Base-by-base conservation (phyloP, 148 eudicot genomes). In the Chenopodium formosanum region DNA sequence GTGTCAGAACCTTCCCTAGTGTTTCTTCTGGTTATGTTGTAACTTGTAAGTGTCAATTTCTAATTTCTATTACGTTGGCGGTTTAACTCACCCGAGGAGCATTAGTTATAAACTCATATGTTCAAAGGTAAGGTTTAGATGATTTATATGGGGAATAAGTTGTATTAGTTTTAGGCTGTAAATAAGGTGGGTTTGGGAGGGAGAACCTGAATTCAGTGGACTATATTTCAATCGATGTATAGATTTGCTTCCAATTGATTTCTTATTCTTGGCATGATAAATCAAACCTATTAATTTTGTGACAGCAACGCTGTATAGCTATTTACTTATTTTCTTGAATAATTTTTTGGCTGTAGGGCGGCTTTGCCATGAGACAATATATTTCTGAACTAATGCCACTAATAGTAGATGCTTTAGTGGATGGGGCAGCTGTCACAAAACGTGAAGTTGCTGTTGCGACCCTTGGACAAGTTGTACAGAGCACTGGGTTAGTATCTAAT, bases 381-480 rank as follows among this genome's bases (percentile, higher is more conserved):
- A 89, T 96, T 75, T 87, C 92, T 47, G 98, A 94, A 83, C 93
- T 96, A 77, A 94, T 96, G 99, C 98, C 94, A 20, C 79, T 92
- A 56, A 96, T 96, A 75, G 95, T 96, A 77, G 99, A 96, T 63
- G 95, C 99, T 81, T 89, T 96, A 84, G 81, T 94, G 89, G 99
- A 96, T 88, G 97, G 97, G 65, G 95, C 97, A 85, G 95, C 97
- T 84, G 94, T 93, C 53, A 83, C 92, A 78, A 96, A 96, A 89
- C 97, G 99, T 71, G 99, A 96, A 90, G 99, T 94, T 56, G 99
- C 95, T 83, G 98, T 96, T 83, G 89, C 92, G 66, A 96, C 99
- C 64, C 99, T 96, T 82, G 99, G 99, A 84, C 99, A 96, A 90
- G 99, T 96, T 75, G 98, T 94, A 75, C 99, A 96, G 90, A 96